Percentiles rank a stretch among this genome's conserved stretches.
phyloP scores from a whole-genome alignment of 768 basidiomycete species.

The Phaffia tasmanica region DNA sequence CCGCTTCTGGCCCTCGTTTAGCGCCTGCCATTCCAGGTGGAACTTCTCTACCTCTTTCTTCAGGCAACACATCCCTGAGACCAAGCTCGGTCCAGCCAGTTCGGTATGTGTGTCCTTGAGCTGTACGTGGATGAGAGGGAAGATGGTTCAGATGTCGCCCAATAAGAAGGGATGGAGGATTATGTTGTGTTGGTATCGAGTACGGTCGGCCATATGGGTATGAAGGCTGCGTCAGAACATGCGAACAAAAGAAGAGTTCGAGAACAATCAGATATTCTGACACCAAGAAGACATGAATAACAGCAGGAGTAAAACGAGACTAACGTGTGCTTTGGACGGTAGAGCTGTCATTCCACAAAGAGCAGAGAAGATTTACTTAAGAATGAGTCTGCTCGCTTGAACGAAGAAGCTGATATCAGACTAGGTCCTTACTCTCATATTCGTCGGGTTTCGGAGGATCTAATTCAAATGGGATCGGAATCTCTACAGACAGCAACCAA shows the following conservation, averaged over 20 bases:
- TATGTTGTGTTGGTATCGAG: background rate
- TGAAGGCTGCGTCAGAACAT: slow-evolving; percentile 8
- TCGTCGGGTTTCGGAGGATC: slow-evolving; percentile 24
- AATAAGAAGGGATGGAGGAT: slow-evolving; percentile 1
- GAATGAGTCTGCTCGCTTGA: background rate
- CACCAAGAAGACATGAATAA: background rate
- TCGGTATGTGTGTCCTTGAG: background rate
- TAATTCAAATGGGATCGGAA: slow-evolving; percentile 12
- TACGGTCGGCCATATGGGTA: slow-evolving; percentile 25
- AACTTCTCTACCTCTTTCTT: slow-evolving; percentile 14
- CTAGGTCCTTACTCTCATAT: slow-evolving; percentile 14
- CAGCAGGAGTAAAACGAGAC: background rate
- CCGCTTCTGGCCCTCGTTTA: slow-evolving; percentile 19
- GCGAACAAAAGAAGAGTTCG: background rate
- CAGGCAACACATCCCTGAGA: slow-evolving; percentile 8
- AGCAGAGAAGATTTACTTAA: too few relatives aligned
- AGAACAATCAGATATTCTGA: background rate
- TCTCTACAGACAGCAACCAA: background rate
- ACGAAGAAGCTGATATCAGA: background rate
- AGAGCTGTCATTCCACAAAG: background rate
- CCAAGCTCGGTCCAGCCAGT: slow-evolving; percentile 15
- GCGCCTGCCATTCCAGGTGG: slow-evolving; percentile 26
- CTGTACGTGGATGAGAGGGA: background rate
- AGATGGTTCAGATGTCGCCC: background rate
- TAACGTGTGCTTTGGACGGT: slow-evolving; percentile 22